A percentile compares a stretch with the other conserved stretches of the same genome.
Evolutionary conservation across 495 filamentous ascomycete genomes (phyloP).

Genomic region (Rhizodiscina lignyota): DNA sequence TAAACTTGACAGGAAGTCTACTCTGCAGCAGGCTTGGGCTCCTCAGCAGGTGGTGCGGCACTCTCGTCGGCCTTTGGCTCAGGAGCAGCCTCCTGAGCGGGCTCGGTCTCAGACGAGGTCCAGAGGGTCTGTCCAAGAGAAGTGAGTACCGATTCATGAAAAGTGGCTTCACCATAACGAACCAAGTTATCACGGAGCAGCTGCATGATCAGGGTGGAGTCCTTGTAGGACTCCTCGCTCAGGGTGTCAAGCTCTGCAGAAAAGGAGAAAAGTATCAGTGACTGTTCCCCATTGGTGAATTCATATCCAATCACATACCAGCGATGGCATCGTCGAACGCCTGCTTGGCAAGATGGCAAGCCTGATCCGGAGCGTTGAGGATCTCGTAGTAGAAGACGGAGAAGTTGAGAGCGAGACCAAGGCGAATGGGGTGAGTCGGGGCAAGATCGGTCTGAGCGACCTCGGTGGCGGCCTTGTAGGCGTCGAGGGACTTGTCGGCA

Average conservation of each 20-base stretch:
- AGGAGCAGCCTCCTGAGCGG: conserved; percentile 28
- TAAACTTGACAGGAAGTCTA: no score
- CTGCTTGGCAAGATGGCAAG: conserved; percentile 98
- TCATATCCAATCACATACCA: conserved; percentile 11
- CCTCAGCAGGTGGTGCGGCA: conserved; percentile 11
- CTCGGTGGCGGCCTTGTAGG: conserved; percentile 99
- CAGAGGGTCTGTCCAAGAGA: conserved; percentile 65
- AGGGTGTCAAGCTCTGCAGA: conserved; percentile 84
- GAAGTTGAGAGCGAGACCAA: conserved; percentile 97
- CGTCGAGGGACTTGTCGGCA: conserved; percentile 91
- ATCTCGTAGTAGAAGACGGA: conserved; percentile 99
- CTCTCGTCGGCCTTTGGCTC: conserved; percentile 7
- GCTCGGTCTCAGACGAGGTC: conserved; percentile 97
- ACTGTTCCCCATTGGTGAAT: conserved; percentile 1
- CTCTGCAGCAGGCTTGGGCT: conserved; percentile 14
- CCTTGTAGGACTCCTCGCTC: conserved; percentile 99
- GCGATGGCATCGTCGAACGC: conserved; percentile 98
- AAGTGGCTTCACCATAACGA: conserved; percentile 20
- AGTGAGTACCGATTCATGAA: background rate
- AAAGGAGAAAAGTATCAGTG: background rate
- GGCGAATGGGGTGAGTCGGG: conserved; percentile 95
- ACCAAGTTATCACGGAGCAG: conserved; percentile 97
- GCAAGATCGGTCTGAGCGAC: conserved; percentile 95
- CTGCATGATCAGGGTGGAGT: conserved; percentile 99
- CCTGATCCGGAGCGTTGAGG: conserved; percentile 94